phyloP scores from a whole-genome alignment of 805 yeast species.

The Metschnikowia noctiluminum region DNA sequence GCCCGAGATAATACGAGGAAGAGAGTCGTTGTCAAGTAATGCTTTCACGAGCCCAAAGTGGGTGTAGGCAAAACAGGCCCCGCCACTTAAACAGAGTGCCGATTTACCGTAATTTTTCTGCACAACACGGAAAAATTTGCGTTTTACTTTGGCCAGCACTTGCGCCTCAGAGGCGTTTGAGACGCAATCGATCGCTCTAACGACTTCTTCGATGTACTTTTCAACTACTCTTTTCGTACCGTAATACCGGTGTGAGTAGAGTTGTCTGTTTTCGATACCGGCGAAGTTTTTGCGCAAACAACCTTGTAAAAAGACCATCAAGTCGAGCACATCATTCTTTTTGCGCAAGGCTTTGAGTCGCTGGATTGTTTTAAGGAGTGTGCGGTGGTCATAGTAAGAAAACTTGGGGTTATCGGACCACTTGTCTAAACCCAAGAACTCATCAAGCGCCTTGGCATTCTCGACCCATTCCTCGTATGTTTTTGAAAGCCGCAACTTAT shows the following conservation, averaged over 20 bases:
- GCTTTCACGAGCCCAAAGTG: constrained; percentile 79
- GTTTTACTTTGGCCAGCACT: constrained; percentile 41
- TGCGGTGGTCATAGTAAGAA: constrained; percentile 65
- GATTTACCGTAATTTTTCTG: constrained; percentile 67
- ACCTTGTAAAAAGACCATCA: constrained; percentile 56
- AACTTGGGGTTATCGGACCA: constrained; percentile 64
- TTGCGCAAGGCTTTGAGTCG: constrained; percentile 38
- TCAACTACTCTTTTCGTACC: constrained; percentile 67
- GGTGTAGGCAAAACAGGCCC: constrained; percentile 73
- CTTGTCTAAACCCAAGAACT: constrained; percentile 51
- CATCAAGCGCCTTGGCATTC: constrained; percentile 57
- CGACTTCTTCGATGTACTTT: constrained; percentile 52
- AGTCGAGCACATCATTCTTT: constrained; percentile 36
- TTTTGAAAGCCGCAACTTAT: constrained; percentile 45
- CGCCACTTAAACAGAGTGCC: constrained; percentile 73
- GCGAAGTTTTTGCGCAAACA: constrained; percentile 74
- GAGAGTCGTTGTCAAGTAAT: constrained; percentile 57
- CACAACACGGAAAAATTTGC: constrained; percentile 52
- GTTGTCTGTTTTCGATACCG: constrained; percentile 67
- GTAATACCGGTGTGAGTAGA: constrained; percentile 71
- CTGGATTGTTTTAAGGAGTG: constrained; percentile 47
- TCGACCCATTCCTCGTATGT: constrained; percentile 61
- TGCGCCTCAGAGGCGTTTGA: constrained; percentile 28
- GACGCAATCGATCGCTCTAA: constrained; percentile 43
- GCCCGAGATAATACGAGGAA: constrained; percentile 71